Conservation (phyloP, 2,329 filamentous ascomycete species). For the Apiospora marii region DNA sequence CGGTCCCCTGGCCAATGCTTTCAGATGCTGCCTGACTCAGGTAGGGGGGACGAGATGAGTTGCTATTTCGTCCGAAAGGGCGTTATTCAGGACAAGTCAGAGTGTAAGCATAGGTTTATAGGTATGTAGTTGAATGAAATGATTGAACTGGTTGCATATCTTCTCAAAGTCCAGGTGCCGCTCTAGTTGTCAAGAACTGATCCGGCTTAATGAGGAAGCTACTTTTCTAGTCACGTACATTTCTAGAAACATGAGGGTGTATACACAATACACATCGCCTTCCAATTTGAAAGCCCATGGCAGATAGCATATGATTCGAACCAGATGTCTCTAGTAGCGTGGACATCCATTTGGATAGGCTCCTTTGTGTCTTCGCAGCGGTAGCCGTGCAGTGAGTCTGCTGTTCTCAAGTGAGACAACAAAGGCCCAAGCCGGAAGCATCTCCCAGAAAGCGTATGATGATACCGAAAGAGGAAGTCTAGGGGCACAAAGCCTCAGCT, state of each 20-base stretch:
- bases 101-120: not conserved
- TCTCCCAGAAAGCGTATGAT: not conserved
- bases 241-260: not conserved
- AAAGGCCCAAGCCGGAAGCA: conserved; percentile 20
- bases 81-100: not conserved
- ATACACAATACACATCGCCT: not conserved
- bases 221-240: not conserved
- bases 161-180: not conserved
- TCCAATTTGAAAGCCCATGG: not conserved
- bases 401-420: conserved; percentile 19
- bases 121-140: conserved; percentile 18
- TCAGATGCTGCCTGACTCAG: conserved; percentile 3
- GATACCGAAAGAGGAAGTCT: not conserved
- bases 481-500: not conserved
- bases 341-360: not conserved
- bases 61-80: not conserved
- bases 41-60: not conserved
- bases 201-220: not conserved
- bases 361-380: not conserved
- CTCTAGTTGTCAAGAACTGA: not conserved
- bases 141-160: not conserved
- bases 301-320: not conserved
- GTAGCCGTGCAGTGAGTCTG: not conserved
- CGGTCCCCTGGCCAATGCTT: conserved; percentile 7
- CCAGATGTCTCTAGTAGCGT: not conserved